Conservation (phyloP, 2,329 filamentous ascomycete species). For the Colletotrichum sp. region DNA sequence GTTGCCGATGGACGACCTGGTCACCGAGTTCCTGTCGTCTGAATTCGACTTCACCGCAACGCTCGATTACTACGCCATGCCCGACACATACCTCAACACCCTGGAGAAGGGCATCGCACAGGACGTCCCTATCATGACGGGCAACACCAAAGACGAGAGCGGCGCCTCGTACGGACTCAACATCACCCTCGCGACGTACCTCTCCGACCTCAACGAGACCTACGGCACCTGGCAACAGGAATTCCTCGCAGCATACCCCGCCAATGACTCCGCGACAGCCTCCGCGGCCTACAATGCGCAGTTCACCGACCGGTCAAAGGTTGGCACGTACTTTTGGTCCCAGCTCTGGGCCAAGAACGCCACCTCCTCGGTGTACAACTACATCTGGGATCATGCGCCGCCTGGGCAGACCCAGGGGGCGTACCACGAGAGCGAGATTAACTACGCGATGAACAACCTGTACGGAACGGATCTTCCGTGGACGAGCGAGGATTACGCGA, state of each 20-base stretch:
- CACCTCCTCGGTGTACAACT: background rate
- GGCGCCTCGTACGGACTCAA: background rate
- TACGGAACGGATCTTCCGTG: slow-evolving; percentile 22
- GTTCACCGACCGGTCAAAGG: background rate
- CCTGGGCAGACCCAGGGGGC: slow-evolving; percentile 38
- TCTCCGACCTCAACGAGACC: background rate
- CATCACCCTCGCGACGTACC: background rate
- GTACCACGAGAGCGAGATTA: slow-evolving; percentile 41
- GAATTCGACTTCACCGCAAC: background rate
- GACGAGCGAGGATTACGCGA: background rate
- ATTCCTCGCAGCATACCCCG: background rate
- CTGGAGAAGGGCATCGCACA: background rate
- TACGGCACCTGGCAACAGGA: background rate
- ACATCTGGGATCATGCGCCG: background rate
- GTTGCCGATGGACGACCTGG: background rate
- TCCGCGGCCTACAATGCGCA: background rate
- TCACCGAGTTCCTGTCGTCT: background rate
- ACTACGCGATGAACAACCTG: slow-evolving; percentile 39
- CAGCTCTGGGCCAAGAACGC: background rate
- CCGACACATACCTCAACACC: background rate
- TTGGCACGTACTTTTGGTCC: background rate
- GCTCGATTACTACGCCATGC: slow-evolving; percentile 21
- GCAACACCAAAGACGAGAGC: background rate
- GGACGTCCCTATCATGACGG: slow-evolving; percentile 25
- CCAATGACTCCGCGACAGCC: background rate